A percentile compares a stretch with the other conserved stretches of the same genome.
Evolutionary conservation across 306 rosid species (phyloP).

Genomic region (Cicer yamashitae): DNA sequence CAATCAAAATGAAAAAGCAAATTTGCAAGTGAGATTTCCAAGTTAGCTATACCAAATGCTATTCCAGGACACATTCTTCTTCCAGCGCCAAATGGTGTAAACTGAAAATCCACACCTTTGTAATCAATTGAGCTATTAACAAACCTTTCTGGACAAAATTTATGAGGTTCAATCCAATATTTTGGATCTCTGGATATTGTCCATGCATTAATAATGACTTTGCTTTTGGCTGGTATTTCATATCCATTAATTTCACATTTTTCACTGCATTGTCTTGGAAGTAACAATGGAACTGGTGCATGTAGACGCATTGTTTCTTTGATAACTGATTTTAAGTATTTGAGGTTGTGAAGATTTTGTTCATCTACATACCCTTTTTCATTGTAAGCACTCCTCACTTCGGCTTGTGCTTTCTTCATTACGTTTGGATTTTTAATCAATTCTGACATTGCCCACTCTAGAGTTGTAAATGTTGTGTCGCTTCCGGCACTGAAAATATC

Average conservation of each 20-base stretch:
- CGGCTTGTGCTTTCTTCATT: conserved; percentile 45
- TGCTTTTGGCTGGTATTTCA: conserved; percentile 24
- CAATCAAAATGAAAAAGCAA: conserved; percentile 39
- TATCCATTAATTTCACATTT: conserved; percentile 41
- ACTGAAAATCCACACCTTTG: conserved; percentile 23
- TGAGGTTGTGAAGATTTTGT: conserved; percentile 32
- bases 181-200: conserved; percentile 35
- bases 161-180: conserved; percentile 10
- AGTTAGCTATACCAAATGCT: neutral
- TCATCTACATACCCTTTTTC: conserved; percentile 39
- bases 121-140: neutral
- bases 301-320: conserved; percentile 52
- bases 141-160: conserved; percentile 32
- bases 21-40: conserved; percentile 15
- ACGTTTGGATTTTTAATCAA: conserved; percentile 42
- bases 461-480: conserved; percentile 33
- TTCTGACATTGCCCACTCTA: conserved; percentile 56
- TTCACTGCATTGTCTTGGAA: conserved; percentile 52
- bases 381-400: conserved; percentile 42
- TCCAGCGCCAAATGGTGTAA: conserved; percentile 42
- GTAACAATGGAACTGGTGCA: conserved; percentile 43
- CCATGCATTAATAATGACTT: conserved; percentile 35
- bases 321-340: conserved; percentile 35
- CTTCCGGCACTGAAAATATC: conserved; percentile 52
- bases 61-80: conserved; percentile 37